A percentile compares a stretch with the other conserved stretches of the same genome.
These are phyloP conservation scores for Aspergillus incahuasiensis DNA, from an alignment of 495 filamentous ascomycete species.

Conservation along the genomic window DNA sequence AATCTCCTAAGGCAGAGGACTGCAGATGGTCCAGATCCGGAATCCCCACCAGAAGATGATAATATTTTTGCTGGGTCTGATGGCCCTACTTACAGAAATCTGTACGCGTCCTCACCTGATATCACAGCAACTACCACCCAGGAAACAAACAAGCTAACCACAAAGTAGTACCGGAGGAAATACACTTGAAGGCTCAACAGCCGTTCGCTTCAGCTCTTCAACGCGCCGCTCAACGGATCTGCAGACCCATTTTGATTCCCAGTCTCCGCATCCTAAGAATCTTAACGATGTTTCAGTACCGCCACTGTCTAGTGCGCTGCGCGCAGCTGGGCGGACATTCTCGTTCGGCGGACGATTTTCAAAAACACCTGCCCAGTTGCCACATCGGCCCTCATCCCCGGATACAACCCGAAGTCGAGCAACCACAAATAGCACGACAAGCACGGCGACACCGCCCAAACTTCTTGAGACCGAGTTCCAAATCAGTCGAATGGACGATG, in stretches of 20 bases:
- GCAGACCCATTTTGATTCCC: conserved; percentile 51
- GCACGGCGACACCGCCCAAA: conserved; percentile 67
- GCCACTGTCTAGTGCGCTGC: conserved; percentile 48
- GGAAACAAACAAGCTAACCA: conserved; percentile 27
- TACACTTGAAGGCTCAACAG: conserved; percentile 58
- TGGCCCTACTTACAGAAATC: conserved; percentile 32
- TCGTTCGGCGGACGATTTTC: conserved; percentile 57
- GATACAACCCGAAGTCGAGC: conserved; percentile 39
- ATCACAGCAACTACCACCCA: conserved; percentile 7
- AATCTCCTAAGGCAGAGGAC: conserved; percentile 38
- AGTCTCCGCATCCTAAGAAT: conserved; percentile 45
- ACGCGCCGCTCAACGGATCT: conserved; percentile 70
- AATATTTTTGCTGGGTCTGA: conserved; percentile 38
- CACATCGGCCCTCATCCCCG: conserved; percentile 42
- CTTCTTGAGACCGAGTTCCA: conserved; percentile 56
- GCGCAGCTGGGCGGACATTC: conserved; percentile 66
- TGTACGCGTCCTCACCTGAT: conserved; percentile 31
- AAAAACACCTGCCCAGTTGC: conserved; percentile 36
- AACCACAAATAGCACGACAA: conserved; percentile 54
- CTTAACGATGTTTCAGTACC: conserved; percentile 55
- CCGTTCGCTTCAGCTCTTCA: conserved; percentile 63
- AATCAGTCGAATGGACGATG: conserved; percentile 45
- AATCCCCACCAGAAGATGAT: conserved; percentile 51
- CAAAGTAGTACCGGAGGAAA: conserved; percentile 55
- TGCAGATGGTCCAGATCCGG: conserved; percentile 34